phyloP scores from a whole-genome alignment of 768 basidiomycete species.

The Auricularia sp. region DNA sequence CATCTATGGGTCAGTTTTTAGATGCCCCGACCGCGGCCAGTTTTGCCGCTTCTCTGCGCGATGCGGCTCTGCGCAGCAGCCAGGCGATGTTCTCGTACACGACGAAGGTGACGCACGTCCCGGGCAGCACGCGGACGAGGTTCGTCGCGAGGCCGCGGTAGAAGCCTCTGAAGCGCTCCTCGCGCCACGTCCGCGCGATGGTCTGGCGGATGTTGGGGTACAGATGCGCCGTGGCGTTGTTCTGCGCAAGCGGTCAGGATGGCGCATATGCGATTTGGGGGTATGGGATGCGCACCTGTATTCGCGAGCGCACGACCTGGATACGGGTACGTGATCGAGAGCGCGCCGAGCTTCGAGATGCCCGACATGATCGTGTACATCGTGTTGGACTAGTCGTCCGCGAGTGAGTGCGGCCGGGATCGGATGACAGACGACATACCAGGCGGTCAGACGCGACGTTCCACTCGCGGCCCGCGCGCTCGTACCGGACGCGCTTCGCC shows the following conservation, averaged over 20 bases:
- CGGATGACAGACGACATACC: conserved; percentile 36
- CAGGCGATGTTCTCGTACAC: conserved; percentile 92
- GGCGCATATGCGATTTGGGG: too few species aligned
- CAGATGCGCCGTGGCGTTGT: conserved; percentile 50
- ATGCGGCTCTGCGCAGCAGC: conserved; percentile 60
- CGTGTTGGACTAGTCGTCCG: conserved; percentile 62
- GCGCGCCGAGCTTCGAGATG: conserved; percentile 75
- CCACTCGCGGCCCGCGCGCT: conserved; percentile 53
- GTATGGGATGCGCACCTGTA: too few species aligned
- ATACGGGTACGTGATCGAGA: conserved; percentile 89
- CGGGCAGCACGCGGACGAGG: conserved; percentile 87
- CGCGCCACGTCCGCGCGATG: conserved; percentile 66
- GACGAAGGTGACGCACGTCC: conserved; percentile 96
- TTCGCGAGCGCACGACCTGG: conserved; percentile 88
- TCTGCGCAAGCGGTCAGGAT: too few species aligned
- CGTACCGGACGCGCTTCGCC: conserved; percentile 55
- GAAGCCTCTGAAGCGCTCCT: conserved; percentile 78
- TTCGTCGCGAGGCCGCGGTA: conserved; percentile 95
- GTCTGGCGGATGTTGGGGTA: conserved; percentile 82
- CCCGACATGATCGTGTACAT: conserved; percentile 91
- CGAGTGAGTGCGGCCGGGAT: background rate
- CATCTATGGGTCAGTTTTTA: too few species aligned
- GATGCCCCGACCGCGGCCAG: too few species aligned
- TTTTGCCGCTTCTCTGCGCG: conserved; percentile 31
- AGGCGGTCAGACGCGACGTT: conserved; percentile 73